Conservation (phyloP, 2,329 filamentous ascomycete species). For the Simplicillium sp. region DNA sequence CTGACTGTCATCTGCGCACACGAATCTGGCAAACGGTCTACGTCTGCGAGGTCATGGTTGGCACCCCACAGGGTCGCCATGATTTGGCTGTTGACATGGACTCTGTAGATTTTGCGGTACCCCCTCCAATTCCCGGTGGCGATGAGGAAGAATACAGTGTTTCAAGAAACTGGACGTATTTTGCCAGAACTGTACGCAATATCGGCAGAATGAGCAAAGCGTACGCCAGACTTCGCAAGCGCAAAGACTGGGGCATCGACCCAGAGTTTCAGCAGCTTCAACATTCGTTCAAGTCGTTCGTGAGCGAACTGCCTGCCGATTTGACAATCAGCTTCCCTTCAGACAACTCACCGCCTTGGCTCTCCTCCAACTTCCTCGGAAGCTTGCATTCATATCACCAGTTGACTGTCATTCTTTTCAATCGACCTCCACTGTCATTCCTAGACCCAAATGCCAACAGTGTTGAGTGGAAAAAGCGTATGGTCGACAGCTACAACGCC, state of each 20-base stretch:
- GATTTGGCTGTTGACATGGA: conserved; percentile 69
- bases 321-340: conserved; percentile 67
- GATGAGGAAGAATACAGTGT: conserved; percentile 68
- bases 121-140: conserved; percentile 51
- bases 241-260: conserved; percentile 79
- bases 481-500: conserved; percentile 75
- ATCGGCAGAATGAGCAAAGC: conserved; percentile 68
- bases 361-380: conserved; percentile 78
- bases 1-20: conserved; percentile 77
- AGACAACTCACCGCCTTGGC: conserved; percentile 73
- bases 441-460: conserved; percentile 63
- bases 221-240: conserved; percentile 65
- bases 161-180: conserved; percentile 77
- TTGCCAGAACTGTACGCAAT: conserved; percentile 67
- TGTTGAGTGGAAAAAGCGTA: conserved; percentile 77
- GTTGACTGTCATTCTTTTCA: conserved; percentile 74
- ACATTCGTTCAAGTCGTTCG: conserved; percentile 66
- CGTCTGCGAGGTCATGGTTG: conserved; percentile 83
- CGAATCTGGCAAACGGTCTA: conserved; percentile 87
- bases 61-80: conserved; percentile 84
- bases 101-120: conserved; percentile 65
- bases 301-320: conserved; percentile 67
- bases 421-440: conserved; percentile 75
- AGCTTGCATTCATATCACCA: conserved; percentile 88
- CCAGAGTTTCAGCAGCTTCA: conserved; percentile 75